Conservation (phyloP, 441 rosid genomes). For the Pelargonium fulgidum region DNA sequence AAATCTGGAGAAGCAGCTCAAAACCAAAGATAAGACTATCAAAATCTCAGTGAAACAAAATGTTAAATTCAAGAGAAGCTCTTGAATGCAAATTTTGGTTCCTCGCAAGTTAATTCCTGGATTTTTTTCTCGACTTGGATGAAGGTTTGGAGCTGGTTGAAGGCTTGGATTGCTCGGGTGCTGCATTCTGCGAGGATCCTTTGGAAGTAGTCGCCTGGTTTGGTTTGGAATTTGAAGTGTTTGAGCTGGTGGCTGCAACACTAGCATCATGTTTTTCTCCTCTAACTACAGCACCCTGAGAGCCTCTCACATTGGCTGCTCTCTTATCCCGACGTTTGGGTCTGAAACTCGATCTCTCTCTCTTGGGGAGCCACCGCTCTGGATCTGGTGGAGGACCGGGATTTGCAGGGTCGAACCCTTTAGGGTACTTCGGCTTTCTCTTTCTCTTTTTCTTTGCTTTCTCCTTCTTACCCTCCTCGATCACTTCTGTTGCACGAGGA, state of each 20-base stretch:
- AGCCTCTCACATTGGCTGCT: conserved; percentile 88
- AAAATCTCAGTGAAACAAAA: conserved; percentile 9
- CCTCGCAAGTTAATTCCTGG: conserved; percentile 34
- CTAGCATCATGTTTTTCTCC: conserved; percentile 69
- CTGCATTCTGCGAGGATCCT: conserved; percentile 35
- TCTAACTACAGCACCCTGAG: conserved; percentile 77
- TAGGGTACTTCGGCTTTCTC: conserved; percentile 90
- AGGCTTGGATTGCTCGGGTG: conserved; percentile 39
- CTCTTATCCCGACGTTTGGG: conserved; percentile 92
- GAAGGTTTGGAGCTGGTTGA: conserved; percentile 18
- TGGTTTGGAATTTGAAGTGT: conserved; percentile 32
- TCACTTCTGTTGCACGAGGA: conserved; percentile 28
- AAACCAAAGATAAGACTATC: neutral
- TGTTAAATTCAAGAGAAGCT: conserved; percentile 10
- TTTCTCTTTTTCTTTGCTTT: conserved; percentile 86
- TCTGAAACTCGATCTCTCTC: conserved; percentile 88
- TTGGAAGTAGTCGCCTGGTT: conserved; percentile 44
- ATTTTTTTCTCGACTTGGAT: conserved; percentile 65
- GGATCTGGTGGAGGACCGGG: conserved; percentile 96
- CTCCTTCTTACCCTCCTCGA: conserved; percentile 65
- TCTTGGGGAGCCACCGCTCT: conserved; percentile 93
- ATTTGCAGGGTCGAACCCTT: conserved; percentile 86
- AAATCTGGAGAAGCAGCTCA: neutral
- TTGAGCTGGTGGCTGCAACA: conserved; percentile 34
- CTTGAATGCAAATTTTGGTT: conserved; percentile 3